phyloP scores from a whole-genome alignment of 2,329 filamentous ascomycete species.

The Erysiphe pulchra region DNA sequence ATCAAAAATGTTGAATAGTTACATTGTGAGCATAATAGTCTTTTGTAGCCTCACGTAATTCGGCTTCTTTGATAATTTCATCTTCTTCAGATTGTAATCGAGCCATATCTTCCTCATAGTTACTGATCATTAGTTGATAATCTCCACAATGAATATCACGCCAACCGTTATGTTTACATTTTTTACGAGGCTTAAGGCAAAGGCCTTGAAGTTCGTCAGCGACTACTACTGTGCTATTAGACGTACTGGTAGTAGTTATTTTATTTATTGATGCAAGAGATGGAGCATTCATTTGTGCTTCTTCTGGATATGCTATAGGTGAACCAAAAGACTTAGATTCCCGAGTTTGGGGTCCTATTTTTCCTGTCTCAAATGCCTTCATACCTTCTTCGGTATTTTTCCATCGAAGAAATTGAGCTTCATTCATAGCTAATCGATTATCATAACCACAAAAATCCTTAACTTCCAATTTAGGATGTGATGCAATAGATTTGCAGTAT shows the following conservation, averaged over 20 bases:
- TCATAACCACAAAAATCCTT: slow-evolving; percentile 12
- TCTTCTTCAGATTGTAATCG: slow-evolving; percentile 4
- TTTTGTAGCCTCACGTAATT: slow-evolving; percentile 10
- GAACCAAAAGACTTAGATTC: slow-evolving; percentile 6
- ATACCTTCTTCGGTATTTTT: slow-evolving; percentile 7
- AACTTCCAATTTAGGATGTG: slow-evolving; percentile 5
- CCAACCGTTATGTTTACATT: slow-evolving; percentile 10
- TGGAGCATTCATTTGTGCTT: slow-evolving; percentile 1
- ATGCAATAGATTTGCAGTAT: slow-evolving; percentile 6
- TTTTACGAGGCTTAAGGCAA: slow-evolving; percentile 8
- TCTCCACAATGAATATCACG: slow-evolving; percentile 7
- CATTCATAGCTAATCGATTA: slow-evolving; percentile 11
- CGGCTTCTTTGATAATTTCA: slow-evolving; percentile 11
- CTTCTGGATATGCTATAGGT: slow-evolving; percentile 4
- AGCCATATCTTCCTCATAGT: slow-evolving; percentile 4
- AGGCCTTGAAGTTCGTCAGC: slow-evolving; percentile 8
- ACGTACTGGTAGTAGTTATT: background rate
- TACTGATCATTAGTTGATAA: slow-evolving; percentile 3
- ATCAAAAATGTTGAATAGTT: slow-evolving; percentile 6
- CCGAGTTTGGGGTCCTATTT: slow-evolving; percentile 9
- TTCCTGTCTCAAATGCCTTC: slow-evolving; percentile 6
- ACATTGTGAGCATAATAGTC: slow-evolving; percentile 10
- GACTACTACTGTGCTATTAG: background rate
- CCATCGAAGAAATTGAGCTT: slow-evolving; percentile 9
- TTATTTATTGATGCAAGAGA: background rate